Evolutionary conservation across 2,329 filamentous ascomycete genomes (phyloP).

Genomic region (Diaporthe sp.): DNA sequence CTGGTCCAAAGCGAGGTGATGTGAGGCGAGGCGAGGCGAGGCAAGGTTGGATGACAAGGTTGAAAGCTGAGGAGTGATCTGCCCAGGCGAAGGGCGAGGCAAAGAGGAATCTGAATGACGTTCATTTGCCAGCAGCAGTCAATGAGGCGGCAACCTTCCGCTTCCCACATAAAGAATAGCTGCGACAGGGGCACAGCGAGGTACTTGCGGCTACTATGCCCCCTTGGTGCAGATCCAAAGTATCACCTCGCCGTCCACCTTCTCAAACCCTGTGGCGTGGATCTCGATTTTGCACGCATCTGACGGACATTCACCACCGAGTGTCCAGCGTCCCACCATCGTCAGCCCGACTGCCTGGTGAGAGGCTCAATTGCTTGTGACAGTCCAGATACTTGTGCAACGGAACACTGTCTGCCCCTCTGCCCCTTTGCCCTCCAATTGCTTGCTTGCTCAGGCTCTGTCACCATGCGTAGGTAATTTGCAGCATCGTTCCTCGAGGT

Average conservation of each 20-base stretch:
- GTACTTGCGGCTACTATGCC: constrained; percentile 7
- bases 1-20: constrained; percentile 1
- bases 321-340: background rate
- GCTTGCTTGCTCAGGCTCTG: background rate
- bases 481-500: background rate
- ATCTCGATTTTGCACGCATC: constrained; percentile 20
- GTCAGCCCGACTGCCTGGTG: background rate
- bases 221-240: background rate
- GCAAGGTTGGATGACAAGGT: constrained; percentile 23
- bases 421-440: background rate
- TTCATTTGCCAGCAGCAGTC: constrained; percentile 30
- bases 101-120: constrained; percentile 33
- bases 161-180: constrained; percentile 29
- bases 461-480: background rate
- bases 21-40: background rate
- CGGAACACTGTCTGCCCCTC: background rate
- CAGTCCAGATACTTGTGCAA: background rate
- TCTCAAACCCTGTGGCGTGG: constrained; percentile 16
- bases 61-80: constrained; percentile 15
- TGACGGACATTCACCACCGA: background rate
- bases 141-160: constrained; percentile 35
- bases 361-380: constrained; percentile 17
- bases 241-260: background rate
- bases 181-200: background rate
- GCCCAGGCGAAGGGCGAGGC: constrained; percentile 21